These are phyloP conservation scores for Candida nemodendra DNA, from an alignment of 805 yeast species.

Conservation along the genomic window DNA sequence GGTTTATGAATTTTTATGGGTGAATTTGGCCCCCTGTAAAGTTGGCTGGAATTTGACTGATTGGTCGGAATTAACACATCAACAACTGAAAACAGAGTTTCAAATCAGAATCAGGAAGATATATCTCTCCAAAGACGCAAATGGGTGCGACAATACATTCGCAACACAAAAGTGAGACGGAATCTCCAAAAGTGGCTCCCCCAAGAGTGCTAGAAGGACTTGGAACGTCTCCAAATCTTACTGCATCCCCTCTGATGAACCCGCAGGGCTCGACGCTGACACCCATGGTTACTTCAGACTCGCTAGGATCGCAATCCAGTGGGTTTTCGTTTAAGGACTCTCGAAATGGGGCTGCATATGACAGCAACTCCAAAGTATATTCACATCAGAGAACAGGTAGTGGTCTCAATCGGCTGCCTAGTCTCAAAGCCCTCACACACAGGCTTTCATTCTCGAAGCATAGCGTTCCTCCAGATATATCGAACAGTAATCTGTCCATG, in stretches of 20 bases:
- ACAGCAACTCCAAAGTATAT: constrained; percentile 3
- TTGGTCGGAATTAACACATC: too few relatives aligned
- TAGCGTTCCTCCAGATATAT: constrained; percentile 12
- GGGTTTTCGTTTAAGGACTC: constrained; percentile 1
- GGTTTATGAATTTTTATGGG: too few relatives aligned
- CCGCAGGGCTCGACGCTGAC: constrained; percentile 4
- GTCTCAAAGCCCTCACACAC: constrained; percentile 24
- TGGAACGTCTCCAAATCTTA: background rate
- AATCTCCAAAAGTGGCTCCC: background rate
- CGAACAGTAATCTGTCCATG: constrained; percentile 23
- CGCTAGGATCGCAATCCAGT: constrained; percentile 13
- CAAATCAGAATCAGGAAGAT: too few relatives aligned
- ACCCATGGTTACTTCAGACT: constrained; percentile 3
- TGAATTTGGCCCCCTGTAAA: too few relatives aligned
- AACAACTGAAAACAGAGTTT: too few relatives aligned
- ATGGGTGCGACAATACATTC: too few relatives aligned
- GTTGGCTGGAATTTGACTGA: too few relatives aligned
- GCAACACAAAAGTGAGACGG: too few relatives aligned
- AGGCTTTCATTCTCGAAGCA: constrained; percentile 31
- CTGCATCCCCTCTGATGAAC: constrained; percentile 3
- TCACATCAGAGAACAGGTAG: constrained; percentile 6
- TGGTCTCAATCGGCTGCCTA: constrained; percentile 12
- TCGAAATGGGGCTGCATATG: background rate
- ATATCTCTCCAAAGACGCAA: too few relatives aligned
- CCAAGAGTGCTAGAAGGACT: background rate